A percentile compares a stretch with the other conserved stretches of the same genome.
phyloP scores from a whole-genome alignment of 768 basidiomycete genomes.

The Candolleomyces eurysporus region DNA sequence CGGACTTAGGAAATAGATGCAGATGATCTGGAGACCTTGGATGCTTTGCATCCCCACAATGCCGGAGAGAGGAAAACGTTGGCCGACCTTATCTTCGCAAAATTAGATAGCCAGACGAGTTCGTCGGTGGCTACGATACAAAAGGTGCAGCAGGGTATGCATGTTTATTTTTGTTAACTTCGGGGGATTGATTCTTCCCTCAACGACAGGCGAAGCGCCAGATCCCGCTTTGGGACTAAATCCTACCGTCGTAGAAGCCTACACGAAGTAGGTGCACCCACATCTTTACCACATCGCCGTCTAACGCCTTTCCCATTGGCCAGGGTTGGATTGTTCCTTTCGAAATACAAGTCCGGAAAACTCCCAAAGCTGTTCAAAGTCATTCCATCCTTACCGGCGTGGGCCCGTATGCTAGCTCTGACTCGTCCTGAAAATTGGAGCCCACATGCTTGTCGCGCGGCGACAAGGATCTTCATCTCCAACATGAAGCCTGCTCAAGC shows the following conservation, averaged over 20 bases:
- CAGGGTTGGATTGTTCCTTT: constrained; percentile 84
- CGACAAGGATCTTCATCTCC: constrained; percentile 93
- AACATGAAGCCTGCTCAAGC: constrained; percentile 96
- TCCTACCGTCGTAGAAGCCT: constrained; percentile 89
- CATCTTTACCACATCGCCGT: background rate
- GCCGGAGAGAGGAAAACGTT: constrained; percentile 78
- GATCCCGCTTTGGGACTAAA: constrained; percentile 89
- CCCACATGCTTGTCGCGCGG: constrained; percentile 90
- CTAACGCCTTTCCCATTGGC: background rate
- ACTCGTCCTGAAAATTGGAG: constrained; percentile 94
- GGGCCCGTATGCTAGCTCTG: constrained; percentile 93
- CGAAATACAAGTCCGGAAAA: constrained; percentile 88
- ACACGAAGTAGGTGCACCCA: constrained; percentile 69
- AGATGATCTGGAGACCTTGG: constrained; percentile 82
- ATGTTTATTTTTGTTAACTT: background rate
- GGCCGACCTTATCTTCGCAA: constrained; percentile 96
- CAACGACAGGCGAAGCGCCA: constrained; percentile 45
- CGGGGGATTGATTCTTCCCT: background rate
- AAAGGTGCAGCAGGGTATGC: constrained; percentile 57
- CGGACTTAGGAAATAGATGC: constrained; percentile 79
- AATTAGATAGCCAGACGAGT: constrained; percentile 69
- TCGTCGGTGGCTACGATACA: constrained; percentile 54
- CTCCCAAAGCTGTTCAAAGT: constrained; percentile 98
- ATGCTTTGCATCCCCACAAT: constrained; percentile 75
- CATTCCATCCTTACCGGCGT: constrained; percentile 90